A percentile compares a stretch with the other conserved stretches of the same genome.
phyloP scores from a whole-genome alignment of 1,284 basidiomycete genomes.

The Puccinia horiana region DNA sequence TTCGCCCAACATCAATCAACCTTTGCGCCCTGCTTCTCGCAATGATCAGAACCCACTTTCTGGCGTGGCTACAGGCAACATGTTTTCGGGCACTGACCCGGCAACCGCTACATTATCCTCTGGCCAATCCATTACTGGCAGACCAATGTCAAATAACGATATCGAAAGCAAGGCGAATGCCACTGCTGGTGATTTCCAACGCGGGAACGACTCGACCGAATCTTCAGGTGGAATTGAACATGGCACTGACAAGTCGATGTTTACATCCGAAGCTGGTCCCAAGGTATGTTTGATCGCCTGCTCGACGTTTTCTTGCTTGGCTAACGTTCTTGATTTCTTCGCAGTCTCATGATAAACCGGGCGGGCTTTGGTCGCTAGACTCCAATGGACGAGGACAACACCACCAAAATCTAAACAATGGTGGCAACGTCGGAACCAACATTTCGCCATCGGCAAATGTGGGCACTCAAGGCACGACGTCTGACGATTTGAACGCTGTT shows the following conservation, averaged over 20 bases:
- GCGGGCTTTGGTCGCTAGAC: slow-evolving; percentile 18
- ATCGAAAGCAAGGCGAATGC: slow-evolving; percentile 17
- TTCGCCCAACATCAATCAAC: slow-evolving; percentile 31
- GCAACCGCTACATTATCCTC: slow-evolving; percentile 6
- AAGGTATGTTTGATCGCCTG: slow-evolving; percentile 17
- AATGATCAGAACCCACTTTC: slow-evolving; percentile 1
- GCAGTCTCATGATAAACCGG: slow-evolving; percentile 21
- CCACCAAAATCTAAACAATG: not conserved
- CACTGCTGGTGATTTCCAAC: not conserved
- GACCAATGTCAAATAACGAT: not conserved
- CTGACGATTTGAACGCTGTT: slow-evolving; percentile 7
- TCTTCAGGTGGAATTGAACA: slow-evolving; percentile 6
- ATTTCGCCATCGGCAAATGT: slow-evolving; percentile 5
- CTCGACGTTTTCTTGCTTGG: not conserved
- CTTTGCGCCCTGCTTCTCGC: slow-evolving; percentile 12
- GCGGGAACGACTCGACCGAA: not conserved
- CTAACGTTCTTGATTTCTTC: slow-evolving; percentile 1
- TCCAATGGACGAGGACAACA: not conserved
- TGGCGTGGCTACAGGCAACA: not conserved
- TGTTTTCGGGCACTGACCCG: not conserved
- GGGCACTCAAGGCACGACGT: slow-evolving; percentile 7
- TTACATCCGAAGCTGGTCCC: not conserved
- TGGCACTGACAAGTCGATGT: slow-evolving; percentile 1
- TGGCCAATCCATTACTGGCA: not conserved
- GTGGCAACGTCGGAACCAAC: not conserved